Conservation (phyloP, 2,329 filamentous ascomycete species). For the Sclerotinia glacialis region DNA sequence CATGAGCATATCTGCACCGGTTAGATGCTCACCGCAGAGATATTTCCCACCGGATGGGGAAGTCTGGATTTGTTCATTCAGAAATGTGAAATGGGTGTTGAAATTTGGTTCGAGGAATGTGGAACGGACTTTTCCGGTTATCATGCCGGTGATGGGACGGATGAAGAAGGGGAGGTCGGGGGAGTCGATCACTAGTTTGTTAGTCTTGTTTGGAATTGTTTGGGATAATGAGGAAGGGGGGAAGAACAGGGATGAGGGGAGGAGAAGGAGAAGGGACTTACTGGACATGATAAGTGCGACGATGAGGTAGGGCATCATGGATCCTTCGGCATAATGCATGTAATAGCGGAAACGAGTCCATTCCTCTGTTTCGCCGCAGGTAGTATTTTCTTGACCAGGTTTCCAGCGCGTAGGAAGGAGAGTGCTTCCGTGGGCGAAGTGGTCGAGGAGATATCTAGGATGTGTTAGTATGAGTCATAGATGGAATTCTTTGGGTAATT, state of each 20-base stretch:
- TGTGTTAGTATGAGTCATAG: background rate
- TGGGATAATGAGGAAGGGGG: background rate
- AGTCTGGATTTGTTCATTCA: slow-evolving; percentile 49
- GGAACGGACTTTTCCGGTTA: slow-evolving; percentile 48
- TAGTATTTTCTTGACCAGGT: slow-evolving; percentile 54
- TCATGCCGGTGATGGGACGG: slow-evolving; percentile 57
- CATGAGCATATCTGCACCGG: slow-evolving; percentile 52
- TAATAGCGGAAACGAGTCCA: slow-evolving; percentile 63
- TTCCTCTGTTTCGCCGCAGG: slow-evolving; percentile 59
- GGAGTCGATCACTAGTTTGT: slow-evolving; percentile 49
- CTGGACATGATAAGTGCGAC: slow-evolving; percentile 58
- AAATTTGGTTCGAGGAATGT: slow-evolving; percentile 48
- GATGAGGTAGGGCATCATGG: slow-evolving; percentile 70
- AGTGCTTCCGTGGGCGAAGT: slow-evolving; percentile 48
- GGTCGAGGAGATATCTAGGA: slow-evolving; percentile 67
- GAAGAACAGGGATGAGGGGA: background rate
- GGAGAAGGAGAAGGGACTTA: slow-evolving; percentile 38
- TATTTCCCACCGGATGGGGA: slow-evolving; percentile 47
- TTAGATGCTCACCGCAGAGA: slow-evolving; percentile 49
- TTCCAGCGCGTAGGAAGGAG: slow-evolving; percentile 55
- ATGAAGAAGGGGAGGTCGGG: slow-evolving; percentile 66
- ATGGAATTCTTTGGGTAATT: background rate
- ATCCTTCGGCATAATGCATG: slow-evolving; percentile 84
- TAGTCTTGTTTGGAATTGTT: background rate
- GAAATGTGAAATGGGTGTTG: slow-evolving; percentile 48